phyloP scores from a whole-genome alignment of 1,284 basidiomycete genomes.

The Apiotrichum porosum region DNA sequence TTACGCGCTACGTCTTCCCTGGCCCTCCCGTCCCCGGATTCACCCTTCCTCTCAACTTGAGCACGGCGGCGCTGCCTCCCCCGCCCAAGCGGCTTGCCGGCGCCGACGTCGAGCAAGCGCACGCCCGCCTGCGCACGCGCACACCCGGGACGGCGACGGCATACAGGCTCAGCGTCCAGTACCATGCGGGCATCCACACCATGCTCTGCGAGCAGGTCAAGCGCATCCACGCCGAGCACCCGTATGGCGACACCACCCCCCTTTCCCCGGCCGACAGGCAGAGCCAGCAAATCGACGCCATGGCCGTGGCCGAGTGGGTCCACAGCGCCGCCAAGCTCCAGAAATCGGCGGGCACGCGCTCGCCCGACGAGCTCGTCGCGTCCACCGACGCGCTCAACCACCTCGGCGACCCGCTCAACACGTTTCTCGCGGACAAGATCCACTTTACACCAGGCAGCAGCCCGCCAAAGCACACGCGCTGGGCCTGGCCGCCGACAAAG shows the following conservation, averaged over 20 bases:
- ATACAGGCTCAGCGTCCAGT: constrained; percentile 4
- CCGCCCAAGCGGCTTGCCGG: background rate
- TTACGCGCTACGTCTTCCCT: constrained; percentile 7
- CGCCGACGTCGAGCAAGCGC: constrained; percentile 1
- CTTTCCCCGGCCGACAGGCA: background rate
- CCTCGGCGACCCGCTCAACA: constrained; percentile 2
- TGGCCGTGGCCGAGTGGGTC: background rate
- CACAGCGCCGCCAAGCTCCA: background rate
- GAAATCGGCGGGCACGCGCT: background rate
- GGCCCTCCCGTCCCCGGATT: background rate
- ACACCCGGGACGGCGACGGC: background rate
- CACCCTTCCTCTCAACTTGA: no score
- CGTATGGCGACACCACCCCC: background rate
- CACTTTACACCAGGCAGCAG: background rate
- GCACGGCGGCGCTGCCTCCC: background rate
- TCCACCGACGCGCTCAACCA: background rate
- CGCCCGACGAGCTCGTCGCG: background rate
- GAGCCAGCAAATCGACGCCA: background rate
- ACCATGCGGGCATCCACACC: background rate
- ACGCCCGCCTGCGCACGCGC: background rate
- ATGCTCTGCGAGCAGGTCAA: background rate
- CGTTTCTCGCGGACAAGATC: background rate
- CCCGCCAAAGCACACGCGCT: background rate
- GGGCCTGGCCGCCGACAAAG: background rate
- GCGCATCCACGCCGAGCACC: background rate